Evolutionary conservation across 2,329 filamentous ascomycete species (phyloP).

Genomic region (Colletotrichum sp.): DNA sequence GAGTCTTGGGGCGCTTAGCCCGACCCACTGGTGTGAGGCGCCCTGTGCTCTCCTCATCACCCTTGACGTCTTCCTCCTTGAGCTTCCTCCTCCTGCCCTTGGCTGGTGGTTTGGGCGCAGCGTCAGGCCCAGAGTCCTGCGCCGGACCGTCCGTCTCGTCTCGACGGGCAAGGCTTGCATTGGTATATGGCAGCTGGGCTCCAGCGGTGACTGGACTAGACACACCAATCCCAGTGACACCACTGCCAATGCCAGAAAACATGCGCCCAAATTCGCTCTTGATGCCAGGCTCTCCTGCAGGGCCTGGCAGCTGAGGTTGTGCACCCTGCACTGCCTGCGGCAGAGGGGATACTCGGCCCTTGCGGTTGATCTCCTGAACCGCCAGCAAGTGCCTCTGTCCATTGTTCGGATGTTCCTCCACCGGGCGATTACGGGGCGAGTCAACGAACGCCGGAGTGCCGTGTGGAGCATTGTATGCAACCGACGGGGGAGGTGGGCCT

Average conservation of each 20-base stretch:
- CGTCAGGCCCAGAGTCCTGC: constrained; percentile 50
- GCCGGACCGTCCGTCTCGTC: constrained; percentile 54
- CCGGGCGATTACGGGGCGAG: constrained; percentile 42
- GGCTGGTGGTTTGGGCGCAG: constrained; percentile 37
- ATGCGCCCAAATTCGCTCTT: constrained; percentile 95
- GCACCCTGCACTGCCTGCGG: constrained; percentile 94
- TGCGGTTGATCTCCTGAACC: constrained; percentile 80
- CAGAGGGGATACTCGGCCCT: constrained; percentile 83
- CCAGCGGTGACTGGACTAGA: constrained; percentile 55
- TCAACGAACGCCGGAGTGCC: constrained; percentile 46
- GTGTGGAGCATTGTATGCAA: constrained; percentile 52
- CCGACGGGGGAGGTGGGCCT: constrained; percentile 52
- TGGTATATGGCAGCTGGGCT: constrained; percentile 51
- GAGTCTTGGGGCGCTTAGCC: constrained; percentile 71
- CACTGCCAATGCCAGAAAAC: constrained; percentile 86
- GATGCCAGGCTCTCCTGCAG: constrained; percentile 83
- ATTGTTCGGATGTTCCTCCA: constrained; percentile 59
- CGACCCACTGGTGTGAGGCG: constrained; percentile 64
- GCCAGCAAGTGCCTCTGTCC: constrained; percentile 74
- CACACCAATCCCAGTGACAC: constrained; percentile 53
- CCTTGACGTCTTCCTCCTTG: constrained; percentile 75
- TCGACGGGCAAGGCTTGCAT: constrained; percentile 49
- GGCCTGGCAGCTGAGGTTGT: constrained; percentile 79
- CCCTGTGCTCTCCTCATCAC: constrained; percentile 71
- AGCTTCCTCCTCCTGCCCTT: constrained; percentile 71